Evolutionary conservation across 768 basidiomycete species (phyloP).

Genomic region (Boletus sensibilis): DNA sequence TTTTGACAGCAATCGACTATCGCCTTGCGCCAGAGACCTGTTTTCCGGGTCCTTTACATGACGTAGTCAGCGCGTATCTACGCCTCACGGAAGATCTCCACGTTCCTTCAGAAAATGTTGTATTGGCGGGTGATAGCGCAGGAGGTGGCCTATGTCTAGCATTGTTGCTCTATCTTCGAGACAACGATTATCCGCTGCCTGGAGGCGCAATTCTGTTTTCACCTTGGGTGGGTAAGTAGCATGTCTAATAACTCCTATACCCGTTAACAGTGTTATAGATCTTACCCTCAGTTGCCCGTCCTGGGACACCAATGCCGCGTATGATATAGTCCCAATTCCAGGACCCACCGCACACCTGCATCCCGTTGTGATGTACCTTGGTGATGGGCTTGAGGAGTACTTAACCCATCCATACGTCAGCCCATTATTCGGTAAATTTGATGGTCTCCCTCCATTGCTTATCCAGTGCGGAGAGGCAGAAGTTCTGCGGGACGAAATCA

Average conservation of each 20-base stretch:
- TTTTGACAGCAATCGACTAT: constrained; percentile 76
- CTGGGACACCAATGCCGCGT: constrained; percentile 94
- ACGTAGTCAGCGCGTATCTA: constrained; percentile 85
- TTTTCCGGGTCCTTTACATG: constrained; percentile 87
- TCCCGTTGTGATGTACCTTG: constrained; percentile 92
- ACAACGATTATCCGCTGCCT: constrained; percentile 82
- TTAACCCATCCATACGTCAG: constrained; percentile 96
- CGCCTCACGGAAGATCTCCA: constrained; percentile 83
- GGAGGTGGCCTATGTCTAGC: constrained; percentile 88
- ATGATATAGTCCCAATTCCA: constrained; percentile 78
- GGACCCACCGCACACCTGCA: constrained; percentile 80
- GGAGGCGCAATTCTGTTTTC: constrained; percentile 86
- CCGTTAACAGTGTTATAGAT: constrained; percentile 44
- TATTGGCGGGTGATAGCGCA: constrained; percentile 89
- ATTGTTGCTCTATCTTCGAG: constrained; percentile 90
- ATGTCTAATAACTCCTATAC: constrained; percentile 3
- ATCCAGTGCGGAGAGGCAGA: constrained; percentile 94
- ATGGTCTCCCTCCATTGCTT: constrained; percentile 83
- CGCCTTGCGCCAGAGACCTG: constrained; percentile 92
- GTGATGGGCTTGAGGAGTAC: constrained; percentile 73
- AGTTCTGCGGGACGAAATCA: constrained; percentile 91
- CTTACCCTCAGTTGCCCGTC: constrained; percentile 97
- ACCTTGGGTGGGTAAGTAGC: constrained; percentile 87
- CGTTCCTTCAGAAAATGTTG: constrained; percentile 88
- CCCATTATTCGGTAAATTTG: constrained; percentile 88